Base-by-base conservation (phyloP, 108 stramenopile species). In the Skeletonema potamos region DNA sequence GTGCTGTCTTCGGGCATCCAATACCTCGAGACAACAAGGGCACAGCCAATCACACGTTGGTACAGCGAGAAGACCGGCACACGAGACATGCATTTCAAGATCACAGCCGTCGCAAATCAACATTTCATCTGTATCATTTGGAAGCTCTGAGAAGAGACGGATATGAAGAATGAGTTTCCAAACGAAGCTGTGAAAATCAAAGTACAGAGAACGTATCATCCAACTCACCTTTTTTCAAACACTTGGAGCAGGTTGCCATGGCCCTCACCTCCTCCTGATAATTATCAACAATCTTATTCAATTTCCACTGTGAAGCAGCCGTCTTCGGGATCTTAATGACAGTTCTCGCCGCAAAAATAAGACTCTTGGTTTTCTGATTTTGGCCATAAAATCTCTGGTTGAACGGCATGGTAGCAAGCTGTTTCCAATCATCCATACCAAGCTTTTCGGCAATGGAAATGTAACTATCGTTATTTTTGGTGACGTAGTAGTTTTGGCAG, bases 21-120 rank as follows among this genome's bases (percentile, higher is more conserved):
- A 27, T 12, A 76, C 30, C 32, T 63, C 70, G 11, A 76, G 32
- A 33, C 75, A 76, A 11, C 10, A 8, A 6, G 18, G 39, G 29
- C 75, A 76, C 41, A 76, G 32, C 68, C 68, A 76, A 34, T 76
- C 75, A 30, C 61, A 61, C n/a, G 27, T 29, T 63, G 75, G 75
- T 2, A 76, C 41, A 2, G 41, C 27, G 2, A 60, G 55, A 26
- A 76, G 33, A 1, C 75, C 75, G 2, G 64, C 75, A 30, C 75
- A 76, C 8, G 55, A 62, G 37, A 76, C 43, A 62, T 76, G 75
- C 18, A 62, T 70, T 18, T 61, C 55, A 4, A 41, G 6, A 71
- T 76, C 75, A 43, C 75, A 76, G 0, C 75, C 75, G 29, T 76
- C 75, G 28, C 75, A 76, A 0, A 76, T 13, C 1, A 76, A 27